Percentiles rank a stretch among this genome's conserved stretches.
phyloP scores from a whole-genome alignment of 2,329 filamentous ascomycete genomes.

The Fusarium piperis region DNA sequence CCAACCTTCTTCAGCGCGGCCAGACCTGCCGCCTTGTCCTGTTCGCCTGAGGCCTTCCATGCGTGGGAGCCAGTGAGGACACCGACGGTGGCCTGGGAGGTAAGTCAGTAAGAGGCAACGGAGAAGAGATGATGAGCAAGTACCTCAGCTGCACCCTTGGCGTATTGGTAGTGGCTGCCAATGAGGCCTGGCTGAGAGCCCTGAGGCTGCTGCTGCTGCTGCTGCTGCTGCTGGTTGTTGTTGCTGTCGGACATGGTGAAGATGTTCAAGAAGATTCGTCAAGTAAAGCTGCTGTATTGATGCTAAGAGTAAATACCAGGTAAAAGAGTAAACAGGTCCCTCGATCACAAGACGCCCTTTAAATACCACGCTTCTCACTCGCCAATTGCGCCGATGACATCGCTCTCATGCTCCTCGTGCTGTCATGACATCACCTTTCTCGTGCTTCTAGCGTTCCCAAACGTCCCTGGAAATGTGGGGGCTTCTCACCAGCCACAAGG shows the following conservation, averaged over 20 bases:
- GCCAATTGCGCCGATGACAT: constrained; percentile 39
- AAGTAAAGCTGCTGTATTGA: neutral
- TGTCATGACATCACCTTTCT: constrained; percentile 43
- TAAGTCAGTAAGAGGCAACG: neutral
- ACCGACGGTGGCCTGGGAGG: constrained; percentile 65
- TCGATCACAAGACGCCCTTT: constrained; percentile 8
- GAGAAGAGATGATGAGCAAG: neutral
- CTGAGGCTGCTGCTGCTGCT: constrained; percentile 44
- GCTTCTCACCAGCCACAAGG: constrained; percentile 9
- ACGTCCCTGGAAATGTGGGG: constrained; percentile 27
- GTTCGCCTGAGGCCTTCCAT: constrained; percentile 71
- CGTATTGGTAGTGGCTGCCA: constrained; percentile 71
- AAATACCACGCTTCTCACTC: constrained; percentile 24
- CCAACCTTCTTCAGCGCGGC: constrained; percentile 70
- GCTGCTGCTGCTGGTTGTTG: constrained; percentile 19
- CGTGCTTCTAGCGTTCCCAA: constrained; percentile 22
- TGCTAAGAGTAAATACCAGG: neutral
- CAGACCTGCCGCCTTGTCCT: constrained; percentile 70
- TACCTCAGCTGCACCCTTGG: constrained; percentile 75
- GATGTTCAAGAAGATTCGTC: neutral
- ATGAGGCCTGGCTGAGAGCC: constrained; percentile 65
- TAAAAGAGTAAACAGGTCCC: neutral
- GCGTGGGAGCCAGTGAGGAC: constrained; percentile 68
- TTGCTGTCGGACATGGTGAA: constrained; percentile 45
- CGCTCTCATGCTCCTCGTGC: constrained; percentile 26